Evolutionary conservation across 2,329 filamentous ascomycete genomes (phyloP), one percentile per base, ranked within the genome.

Genomic region (Penicillium aurantiogriseum): DNA sequence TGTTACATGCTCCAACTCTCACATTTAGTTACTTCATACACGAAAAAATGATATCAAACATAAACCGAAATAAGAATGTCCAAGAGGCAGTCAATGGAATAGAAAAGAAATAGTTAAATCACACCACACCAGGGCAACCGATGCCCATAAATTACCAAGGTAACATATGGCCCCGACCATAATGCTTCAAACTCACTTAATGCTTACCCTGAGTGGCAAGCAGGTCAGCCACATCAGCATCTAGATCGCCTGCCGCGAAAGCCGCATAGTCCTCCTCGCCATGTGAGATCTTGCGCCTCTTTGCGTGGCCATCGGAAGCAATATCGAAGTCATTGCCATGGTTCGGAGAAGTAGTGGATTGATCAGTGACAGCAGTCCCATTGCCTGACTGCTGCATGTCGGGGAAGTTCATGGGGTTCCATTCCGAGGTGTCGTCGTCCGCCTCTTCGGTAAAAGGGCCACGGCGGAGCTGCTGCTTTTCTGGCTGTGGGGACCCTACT

Each of bases 211-310:
- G 78, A 58, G 79, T 78, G 54, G 80, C 77, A 63, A 86, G 71
- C 71, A 88, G 76, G 59, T 84, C 83, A 10, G 82, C 82, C 47
- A 88, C 81, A 70, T 87, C 84, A 8, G 80, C 83, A 68, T 88
- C 85, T 62, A 88, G 74, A 21, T 82, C 84, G 13, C 81, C 83
- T 9, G 78, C 76, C 1, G 80, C 78, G 63, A 79, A 80, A 40
- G 79, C 77, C 42, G 75, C 73, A 61, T 75, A 76, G 46, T 74
- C 75, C 56, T 77, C 75, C 52, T 78, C 77, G 23, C 64, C 68
- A 61, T 78, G 74, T 10, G 72, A 74, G 35, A 82, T 68, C 64
- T 83, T 84, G 44, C 81, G 76, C 62, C 79, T 80, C 65, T 81
- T 81, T 15, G 72, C 68, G 55, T 73, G 54, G 58, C 68, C 67